These are phyloP conservation scores for Blastocladiella emersonii DNA, from an alignment of 371 early-diverging fungal genomes.

Conservation along the genomic window DNA sequence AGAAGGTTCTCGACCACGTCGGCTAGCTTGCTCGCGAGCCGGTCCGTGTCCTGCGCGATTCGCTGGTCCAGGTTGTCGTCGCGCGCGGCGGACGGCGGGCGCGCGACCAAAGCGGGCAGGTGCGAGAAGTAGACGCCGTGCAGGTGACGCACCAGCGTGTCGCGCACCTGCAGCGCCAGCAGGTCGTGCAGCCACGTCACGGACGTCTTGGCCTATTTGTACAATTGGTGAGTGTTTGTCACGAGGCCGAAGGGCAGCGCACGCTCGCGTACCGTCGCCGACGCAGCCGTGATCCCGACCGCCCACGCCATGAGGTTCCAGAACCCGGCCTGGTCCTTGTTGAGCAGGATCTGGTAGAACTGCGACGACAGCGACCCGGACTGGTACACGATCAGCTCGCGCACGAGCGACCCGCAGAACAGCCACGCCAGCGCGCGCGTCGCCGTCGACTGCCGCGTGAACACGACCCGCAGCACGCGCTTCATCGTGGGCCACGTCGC, in stretches of 20 bases:
- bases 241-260: too few species aligned
- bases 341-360: constrained; percentile 53
- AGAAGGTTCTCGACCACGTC: constrained; percentile 49
- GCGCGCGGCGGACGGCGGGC: background rate
- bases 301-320: constrained; percentile 29
- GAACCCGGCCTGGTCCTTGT: constrained; percentile 45
- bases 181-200: constrained; percentile 1
- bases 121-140: background rate
- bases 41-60: constrained; percentile 77
- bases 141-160: background rate
- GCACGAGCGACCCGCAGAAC: constrained; percentile 23
- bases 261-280: constrained; percentile 32
- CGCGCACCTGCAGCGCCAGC: background rate
- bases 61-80: constrained; percentile 62
- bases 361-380: constrained; percentile 53
- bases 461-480: too few species aligned
- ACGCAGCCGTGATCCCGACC: constrained; percentile 34
- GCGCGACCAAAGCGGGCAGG: background rate
- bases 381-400: constrained; percentile 50
- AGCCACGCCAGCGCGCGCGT: constrained; percentile 10
- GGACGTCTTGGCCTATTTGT: background rate
- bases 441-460: too few species aligned
- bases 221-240: background rate
- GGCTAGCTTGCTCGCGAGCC: constrained; percentile 45
- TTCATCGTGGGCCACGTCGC: too few species aligned